These are phyloP conservation scores for Evernia prunastri DNA, from an alignment of 495 filamentous ascomycete species.

Conservation along the genomic window DNA sequence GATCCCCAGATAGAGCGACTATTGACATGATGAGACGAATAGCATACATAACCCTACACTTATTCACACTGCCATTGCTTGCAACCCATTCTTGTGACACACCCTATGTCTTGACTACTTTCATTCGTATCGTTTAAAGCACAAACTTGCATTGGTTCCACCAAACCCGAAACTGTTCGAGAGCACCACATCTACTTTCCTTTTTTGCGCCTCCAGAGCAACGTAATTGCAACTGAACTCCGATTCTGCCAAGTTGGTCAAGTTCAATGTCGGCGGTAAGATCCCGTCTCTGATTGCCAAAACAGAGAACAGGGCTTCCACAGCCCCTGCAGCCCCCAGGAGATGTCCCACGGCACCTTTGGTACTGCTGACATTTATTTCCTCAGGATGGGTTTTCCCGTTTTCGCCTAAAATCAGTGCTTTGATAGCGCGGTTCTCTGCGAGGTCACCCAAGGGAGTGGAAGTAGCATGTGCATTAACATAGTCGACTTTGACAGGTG, in stretches of 20 bases:
- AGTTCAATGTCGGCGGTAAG: constrained; percentile 83
- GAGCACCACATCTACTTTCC: constrained; percentile 64
- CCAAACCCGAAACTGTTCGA: constrained; percentile 98
- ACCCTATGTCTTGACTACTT: background rate
- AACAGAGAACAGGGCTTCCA: constrained; percentile 81
- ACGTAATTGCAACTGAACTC: constrained; percentile 87
- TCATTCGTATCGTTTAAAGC: constrained; percentile 55
- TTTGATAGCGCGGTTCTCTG: constrained; percentile 81
- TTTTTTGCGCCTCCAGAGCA: constrained; percentile 60
- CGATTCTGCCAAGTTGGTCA: constrained; percentile 52
- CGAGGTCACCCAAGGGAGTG: constrained; percentile 76
- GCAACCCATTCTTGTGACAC: background rate
- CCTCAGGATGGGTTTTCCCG: constrained; percentile 51
- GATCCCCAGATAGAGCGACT: background rate
- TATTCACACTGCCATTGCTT: background rate
- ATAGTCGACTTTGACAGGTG: constrained; percentile 72
- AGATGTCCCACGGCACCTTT: constrained; percentile 93
- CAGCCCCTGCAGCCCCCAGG: constrained; percentile 80
- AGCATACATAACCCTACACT: background rate
- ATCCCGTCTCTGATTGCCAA: constrained; percentile 68
- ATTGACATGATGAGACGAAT: constrained; percentile 1
- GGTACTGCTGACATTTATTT: constrained; percentile 83
- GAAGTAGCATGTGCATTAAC: constrained; percentile 94
- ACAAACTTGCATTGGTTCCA: constrained; percentile 87
- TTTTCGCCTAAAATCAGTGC: constrained; percentile 65